phyloP scores from a whole-genome alignment of 75 land plant species.

The Cryptomeria japonica region DNA sequence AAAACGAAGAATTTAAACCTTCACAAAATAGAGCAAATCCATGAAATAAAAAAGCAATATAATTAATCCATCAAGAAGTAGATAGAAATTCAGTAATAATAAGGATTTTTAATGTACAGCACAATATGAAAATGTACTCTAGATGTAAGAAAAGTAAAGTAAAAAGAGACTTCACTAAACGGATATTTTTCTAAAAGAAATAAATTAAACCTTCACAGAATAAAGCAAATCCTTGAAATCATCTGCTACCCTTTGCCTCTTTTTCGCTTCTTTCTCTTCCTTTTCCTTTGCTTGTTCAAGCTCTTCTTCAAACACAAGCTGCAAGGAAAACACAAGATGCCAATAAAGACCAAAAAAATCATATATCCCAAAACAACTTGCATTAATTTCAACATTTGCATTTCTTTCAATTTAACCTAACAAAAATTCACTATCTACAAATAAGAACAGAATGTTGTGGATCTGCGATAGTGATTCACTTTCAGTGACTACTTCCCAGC shows the following conservation, averaged over 20 bases:
- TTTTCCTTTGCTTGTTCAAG: conserved; percentile 82
- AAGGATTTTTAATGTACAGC: neutral
- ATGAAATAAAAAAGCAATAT: no score
- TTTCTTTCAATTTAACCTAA: neutral
- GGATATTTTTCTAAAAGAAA: neutral
- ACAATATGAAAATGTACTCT: neutral
- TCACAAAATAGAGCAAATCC: no score
- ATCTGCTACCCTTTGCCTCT: conserved; percentile 74
- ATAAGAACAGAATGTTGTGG: neutral
- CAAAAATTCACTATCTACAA: neutral
- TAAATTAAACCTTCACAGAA: conserved; percentile 53
- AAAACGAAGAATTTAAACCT: no score
- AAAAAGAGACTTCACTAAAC: neutral
- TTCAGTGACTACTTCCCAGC: neutral
- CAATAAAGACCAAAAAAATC: neutral
- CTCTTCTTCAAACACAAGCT: conserved; percentile 87
- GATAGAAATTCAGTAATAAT: neutral
- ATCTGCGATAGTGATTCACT: neutral
- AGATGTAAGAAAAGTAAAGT: neutral
- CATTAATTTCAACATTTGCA: neutral
- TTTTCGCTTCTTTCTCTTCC: conserved; percentile 97
- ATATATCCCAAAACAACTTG: neutral
- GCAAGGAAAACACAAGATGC: conserved; percentile 16
- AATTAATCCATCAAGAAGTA: neutral
- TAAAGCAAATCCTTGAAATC: conserved; percentile 67